Evolutionary conservation across 768 basidiomycete genomes (phyloP).

Genomic region (Mrakia hoshinonis): DNA sequence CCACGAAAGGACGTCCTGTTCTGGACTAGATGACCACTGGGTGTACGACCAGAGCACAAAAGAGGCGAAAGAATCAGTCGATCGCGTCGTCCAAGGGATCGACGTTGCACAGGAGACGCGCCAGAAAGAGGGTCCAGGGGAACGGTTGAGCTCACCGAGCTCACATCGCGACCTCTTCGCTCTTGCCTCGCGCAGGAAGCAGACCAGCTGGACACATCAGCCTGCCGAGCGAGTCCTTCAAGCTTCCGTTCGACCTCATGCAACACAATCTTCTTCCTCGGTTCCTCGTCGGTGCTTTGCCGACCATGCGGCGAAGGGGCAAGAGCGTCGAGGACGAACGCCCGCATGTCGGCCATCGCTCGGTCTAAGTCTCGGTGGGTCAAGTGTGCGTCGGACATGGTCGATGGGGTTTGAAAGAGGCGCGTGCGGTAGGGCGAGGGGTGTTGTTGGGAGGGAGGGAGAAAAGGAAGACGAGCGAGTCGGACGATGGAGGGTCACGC

Average conservation of each 20-base stretch:
- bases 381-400: background rate
- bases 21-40: too few relatives aligned
- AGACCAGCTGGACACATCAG: background rate
- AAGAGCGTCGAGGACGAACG: background rate
- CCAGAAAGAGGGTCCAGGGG: too few relatives aligned
- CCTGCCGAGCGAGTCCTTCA: background rate
- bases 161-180: background rate
- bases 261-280: background rate
- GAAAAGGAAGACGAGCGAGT: background rate
- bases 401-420: too few relatives aligned
- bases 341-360: background rate
- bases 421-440: background rate
- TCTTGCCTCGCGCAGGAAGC: too few relatives aligned
- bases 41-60: too few relatives aligned
- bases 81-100: background rate
- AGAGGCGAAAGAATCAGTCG: background rate
- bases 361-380: background rate
- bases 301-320: background rate
- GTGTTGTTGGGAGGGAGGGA: background rate
- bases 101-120: too few relatives aligned
- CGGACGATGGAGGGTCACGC: background rate
- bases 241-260: background rate
- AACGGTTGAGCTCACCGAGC: slow-evolving; percentile 1
- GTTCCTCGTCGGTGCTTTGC: too few relatives aligned
- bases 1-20: too few relatives aligned